Conservation (phyloP, 257 asterid species). For the Lycium ferocissimum region DNA sequence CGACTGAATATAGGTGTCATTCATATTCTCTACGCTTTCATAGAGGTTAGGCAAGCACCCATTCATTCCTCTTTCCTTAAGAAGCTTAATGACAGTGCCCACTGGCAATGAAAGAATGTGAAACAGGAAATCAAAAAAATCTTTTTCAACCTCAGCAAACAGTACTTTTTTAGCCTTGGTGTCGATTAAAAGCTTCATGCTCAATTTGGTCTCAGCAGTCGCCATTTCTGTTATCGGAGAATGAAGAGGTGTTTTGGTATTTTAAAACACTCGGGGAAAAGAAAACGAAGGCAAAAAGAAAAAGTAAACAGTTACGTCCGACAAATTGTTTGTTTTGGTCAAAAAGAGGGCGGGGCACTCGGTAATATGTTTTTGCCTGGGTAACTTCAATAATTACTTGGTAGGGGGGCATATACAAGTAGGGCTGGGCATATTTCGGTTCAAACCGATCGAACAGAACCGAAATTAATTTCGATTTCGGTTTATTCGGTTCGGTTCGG, state of each 20-base stretch:
- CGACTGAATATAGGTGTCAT: neutral
- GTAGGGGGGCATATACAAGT: too few species aligned
- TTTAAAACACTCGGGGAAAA: neutral
- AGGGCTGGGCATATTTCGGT: too few species aligned
- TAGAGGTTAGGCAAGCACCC: constrained; percentile 29
- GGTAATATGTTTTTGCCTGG: too few species aligned
- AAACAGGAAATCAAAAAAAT: constrained; percentile 32
- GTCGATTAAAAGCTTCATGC: constrained; percentile 32
- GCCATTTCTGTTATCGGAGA: neutral
- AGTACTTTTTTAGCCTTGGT: neutral
- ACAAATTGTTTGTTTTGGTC: too few species aligned
- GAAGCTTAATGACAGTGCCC: constrained; percentile 20
- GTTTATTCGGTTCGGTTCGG: too few species aligned
- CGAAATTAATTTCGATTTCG: too few species aligned
- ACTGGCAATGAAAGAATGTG: constrained; percentile 32
- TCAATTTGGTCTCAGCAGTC: neutral
- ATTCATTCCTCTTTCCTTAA: neutral
- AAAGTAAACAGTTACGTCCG: too few species aligned
- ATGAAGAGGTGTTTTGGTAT: neutral
- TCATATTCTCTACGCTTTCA: constrained; percentile 24
- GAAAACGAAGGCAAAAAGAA: too few species aligned
- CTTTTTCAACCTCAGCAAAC: constrained; percentile 30
- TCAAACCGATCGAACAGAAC: too few species aligned
- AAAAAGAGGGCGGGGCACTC: too few species aligned
- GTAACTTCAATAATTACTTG: too few species aligned